phyloP scores from a whole-genome alignment of 129 eudicot genomes.

The Logfia minima region DNA sequence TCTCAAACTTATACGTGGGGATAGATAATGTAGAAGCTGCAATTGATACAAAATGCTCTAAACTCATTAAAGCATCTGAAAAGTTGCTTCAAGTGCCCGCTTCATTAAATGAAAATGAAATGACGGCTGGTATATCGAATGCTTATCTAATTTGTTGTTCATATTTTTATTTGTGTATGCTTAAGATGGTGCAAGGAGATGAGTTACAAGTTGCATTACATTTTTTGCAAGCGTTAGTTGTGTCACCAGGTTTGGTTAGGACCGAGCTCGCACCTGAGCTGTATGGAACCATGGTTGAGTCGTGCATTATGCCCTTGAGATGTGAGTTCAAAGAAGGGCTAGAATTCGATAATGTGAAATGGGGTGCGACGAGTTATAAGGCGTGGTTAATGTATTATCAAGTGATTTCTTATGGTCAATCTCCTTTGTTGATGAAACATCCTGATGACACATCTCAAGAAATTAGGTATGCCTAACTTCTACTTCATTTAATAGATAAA shows the following conservation, averaged over 20 bases:
- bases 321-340: not conserved
- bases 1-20: constrained; percentile 65
- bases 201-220: constrained; percentile 68
- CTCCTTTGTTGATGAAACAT: constrained; percentile 24
- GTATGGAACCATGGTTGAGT: constrained; percentile 32
- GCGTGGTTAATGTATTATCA: constrained; percentile 75
- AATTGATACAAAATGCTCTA: constrained; percentile 13
- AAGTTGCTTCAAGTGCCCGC: constrained; percentile 81
- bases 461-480: constrained; percentile 34
- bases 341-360: constrained; percentile 36
- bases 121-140: constrained; percentile 56
- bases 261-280: constrained; percentile 58
- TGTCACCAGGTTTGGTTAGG: constrained; percentile 47
- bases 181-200: constrained; percentile 47
- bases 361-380: constrained; percentile 59
- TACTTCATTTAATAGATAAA: not conserved
- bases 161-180: constrained; percentile 57
- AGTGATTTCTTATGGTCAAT: constrained; percentile 60
- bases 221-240: constrained; percentile 67
- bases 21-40: constrained; percentile 52
- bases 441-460: constrained; percentile 31
- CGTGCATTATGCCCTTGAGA: constrained; percentile 24
- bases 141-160: constrained; percentile 48
- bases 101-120: constrained; percentile 55
- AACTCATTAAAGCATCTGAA: constrained; percentile 37